Percentiles rank a stretch among this genome's conserved stretches.
These are phyloP conservation scores for Dactylonectria estremocensis DNA, from an alignment of 2,329 filamentous ascomycete genomes.

Conservation along the genomic window DNA sequence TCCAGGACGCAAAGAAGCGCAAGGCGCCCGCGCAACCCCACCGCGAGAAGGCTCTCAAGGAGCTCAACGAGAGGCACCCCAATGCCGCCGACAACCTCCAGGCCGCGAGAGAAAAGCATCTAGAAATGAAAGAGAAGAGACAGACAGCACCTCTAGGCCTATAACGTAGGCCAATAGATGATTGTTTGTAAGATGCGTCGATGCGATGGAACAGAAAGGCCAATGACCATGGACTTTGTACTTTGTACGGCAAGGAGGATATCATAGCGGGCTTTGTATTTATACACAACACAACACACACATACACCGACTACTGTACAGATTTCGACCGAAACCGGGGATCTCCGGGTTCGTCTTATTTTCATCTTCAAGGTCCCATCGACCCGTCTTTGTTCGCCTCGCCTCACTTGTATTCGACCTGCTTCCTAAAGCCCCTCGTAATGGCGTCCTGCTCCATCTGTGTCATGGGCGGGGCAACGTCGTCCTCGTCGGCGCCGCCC, in stretches of 20 bases:
- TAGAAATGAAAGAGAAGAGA: slow-evolving; percentile 68
- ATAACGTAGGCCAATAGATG: slow-evolving; percentile 36
- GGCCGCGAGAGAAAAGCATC: slow-evolving; percentile 65
- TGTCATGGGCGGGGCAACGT: slow-evolving; percentile 43
- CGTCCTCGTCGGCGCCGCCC: slow-evolving; percentile 59
- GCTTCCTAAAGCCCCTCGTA: slow-evolving; percentile 69
- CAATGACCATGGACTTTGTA: slow-evolving; percentile 21
- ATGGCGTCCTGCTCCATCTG: slow-evolving; percentile 53
- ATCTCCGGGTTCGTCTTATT: slow-evolving; percentile 41
- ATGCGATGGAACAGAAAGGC: slow-evolving; percentile 42
- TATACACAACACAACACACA: slow-evolving; percentile 48
- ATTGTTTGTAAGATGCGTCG: slow-evolving; percentile 52
- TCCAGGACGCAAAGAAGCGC: slow-evolving; percentile 95
- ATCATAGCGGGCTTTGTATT: slow-evolving; percentile 57
- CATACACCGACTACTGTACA: slow-evolving; percentile 50
- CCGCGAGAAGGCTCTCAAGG: slow-evolving; percentile 61
- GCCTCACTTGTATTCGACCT: slow-evolving; percentile 53
- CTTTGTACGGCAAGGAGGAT: slow-evolving; percentile 43
- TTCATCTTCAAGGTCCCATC: slow-evolving; percentile 29
- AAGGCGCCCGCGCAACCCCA: slow-evolving; percentile 66
- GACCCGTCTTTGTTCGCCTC: slow-evolving; percentile 11
- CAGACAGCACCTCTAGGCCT: slow-evolving; percentile 46
- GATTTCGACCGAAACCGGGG: slow-evolving; percentile 49
- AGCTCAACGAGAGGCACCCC: slow-evolving; percentile 63
- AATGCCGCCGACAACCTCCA: slow-evolving; percentile 63